These are phyloP conservation scores for Pichiaceae sp. DNA, from an alignment of 1,139 yeast species.

Conservation along the genomic window DNA sequence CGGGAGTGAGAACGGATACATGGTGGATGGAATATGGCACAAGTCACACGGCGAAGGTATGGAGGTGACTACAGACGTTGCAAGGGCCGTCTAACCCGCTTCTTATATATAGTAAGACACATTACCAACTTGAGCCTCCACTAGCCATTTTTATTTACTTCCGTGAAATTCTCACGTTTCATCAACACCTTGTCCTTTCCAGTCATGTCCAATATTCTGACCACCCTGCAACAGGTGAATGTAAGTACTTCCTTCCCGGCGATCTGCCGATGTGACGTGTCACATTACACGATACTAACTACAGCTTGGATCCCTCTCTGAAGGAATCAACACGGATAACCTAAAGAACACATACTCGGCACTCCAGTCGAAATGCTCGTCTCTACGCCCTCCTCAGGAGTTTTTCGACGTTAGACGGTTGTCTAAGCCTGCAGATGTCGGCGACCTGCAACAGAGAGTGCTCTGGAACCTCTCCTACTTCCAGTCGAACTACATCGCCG, in stretches of 20 bases:
- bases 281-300: not conserved
- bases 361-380: slow-evolving; percentile 57
- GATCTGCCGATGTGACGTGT: slow-evolving; percentile 2
- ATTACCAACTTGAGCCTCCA: too few relatives aligned
- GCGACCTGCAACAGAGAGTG: slow-evolving; percentile 84
- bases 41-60: slow-evolving; percentile 35
- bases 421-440: slow-evolving; percentile 83
- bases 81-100: too few relatives aligned
- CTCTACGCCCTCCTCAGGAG: slow-evolving; percentile 84
- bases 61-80: too few relatives aligned
- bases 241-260: slow-evolving; percentile 1
- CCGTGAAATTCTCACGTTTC: not conserved
- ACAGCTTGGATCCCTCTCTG: slow-evolving; percentile 6
- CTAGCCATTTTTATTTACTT: not conserved
- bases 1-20: slow-evolving; percentile 41
- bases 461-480: slow-evolving; percentile 80
- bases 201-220: slow-evolving; percentile 2
- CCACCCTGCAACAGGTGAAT: slow-evolving; percentile 4
- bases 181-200: not conserved
- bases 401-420: slow-evolving; percentile 86
- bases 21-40: slow-evolving; percentile 31
- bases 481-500: slow-evolving; percentile 76
- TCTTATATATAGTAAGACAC: too few relatives aligned
- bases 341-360: slow-evolving; percentile 28
- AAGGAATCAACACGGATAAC: slow-evolving; percentile 21